Evolutionary conservation across 371 early-diverging fungal genomes (phyloP), one percentile per base, ranked within the genome.

Genomic region (Haplosporangium sp.): DNA sequence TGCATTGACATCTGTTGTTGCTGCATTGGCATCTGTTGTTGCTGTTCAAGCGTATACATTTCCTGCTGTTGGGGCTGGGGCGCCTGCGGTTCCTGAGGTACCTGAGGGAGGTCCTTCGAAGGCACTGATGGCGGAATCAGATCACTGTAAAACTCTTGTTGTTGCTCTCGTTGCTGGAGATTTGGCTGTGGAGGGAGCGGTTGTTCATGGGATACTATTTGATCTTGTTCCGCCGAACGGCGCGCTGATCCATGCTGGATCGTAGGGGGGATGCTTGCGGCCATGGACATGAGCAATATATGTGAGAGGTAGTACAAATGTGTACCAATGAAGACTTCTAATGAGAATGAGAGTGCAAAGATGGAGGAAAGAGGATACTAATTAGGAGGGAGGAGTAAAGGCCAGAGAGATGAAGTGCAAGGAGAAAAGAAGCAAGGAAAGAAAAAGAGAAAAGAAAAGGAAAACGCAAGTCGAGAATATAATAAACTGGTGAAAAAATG

Each of bases 201-300:
- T 3, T 50, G 48, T n/a, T 57, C 54, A 11, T 41, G 63, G 10
- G 65, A 57, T 16, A 36, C 52, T 47, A 9, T 29, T 16, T 8
- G 41, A 11, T 52, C 52, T 45, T 53, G 67, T 16, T n/a, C 46
- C 12, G 11, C 46, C 3, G n/a, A n/a, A 12, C 36, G 56, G 23
- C 14, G 55, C 37, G 55, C 14, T 5, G 61, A 46, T 57, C 62
- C 69, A 36, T 55, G 55, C 48, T 60, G 62, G 52, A 62, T 69
- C 45, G 62, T 46, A 10, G 72, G 62, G 16, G 72, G 61, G 45
- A 65, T 57, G 42, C 62, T 68, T 46, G 69, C 62, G 9, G 64
- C 72, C 71, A 59, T 70, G 23, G 50, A 36, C 13, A n/a, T n/a
- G 60, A 50, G 29, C 41, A 13, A 40, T 43, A 16, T 37, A 13